phyloP scores from a whole-genome alignment of 192 early-diverging fungal species.

The Pilobolus umbonatus region DNA sequence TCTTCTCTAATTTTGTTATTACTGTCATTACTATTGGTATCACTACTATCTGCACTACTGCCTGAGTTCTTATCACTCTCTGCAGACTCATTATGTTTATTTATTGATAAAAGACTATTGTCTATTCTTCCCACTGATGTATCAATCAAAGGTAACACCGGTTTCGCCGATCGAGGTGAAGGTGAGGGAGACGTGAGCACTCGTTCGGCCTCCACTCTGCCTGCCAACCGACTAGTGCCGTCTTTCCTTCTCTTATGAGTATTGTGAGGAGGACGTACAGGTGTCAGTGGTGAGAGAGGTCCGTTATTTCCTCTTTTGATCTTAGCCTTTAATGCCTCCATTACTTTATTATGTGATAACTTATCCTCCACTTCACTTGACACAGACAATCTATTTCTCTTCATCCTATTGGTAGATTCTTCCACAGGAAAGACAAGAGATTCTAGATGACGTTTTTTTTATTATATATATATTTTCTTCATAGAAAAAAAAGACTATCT shows the following conservation, averaged over 20 bases:
- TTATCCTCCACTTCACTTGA: conserved; percentile 17
- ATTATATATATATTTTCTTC: no score
- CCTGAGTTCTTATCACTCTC: neutral
- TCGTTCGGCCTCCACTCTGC: neutral
- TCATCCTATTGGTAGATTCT: no score
- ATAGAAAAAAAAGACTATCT: neutral
- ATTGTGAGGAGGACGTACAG: neutral
- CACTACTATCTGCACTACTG: no score
- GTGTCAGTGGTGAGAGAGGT: neutral
- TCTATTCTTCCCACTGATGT: conserved; percentile 22
- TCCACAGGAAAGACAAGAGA: no score
- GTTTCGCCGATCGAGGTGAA: conserved; percentile 30
- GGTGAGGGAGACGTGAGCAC: conserved; percentile 7
- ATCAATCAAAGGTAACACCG: conserved; percentile 31
- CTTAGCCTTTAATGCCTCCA: conserved; percentile 36
- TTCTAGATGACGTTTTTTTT: no score
- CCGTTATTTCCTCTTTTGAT: conserved; percentile 21
- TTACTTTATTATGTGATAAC: conserved; percentile 27
- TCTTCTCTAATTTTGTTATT: no score
- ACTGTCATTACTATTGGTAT: no score
- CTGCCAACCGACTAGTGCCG: neutral
- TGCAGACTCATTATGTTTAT: neutral
- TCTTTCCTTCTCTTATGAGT: conserved; percentile 6
- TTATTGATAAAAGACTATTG: neutral
- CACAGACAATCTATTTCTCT: conserved; percentile 6